Evolutionary conservation across 176 grass and related monocot species (phyloP), one percentile per base, ranked within the genome.

Genomic region (Cenchrus americanus): DNA sequence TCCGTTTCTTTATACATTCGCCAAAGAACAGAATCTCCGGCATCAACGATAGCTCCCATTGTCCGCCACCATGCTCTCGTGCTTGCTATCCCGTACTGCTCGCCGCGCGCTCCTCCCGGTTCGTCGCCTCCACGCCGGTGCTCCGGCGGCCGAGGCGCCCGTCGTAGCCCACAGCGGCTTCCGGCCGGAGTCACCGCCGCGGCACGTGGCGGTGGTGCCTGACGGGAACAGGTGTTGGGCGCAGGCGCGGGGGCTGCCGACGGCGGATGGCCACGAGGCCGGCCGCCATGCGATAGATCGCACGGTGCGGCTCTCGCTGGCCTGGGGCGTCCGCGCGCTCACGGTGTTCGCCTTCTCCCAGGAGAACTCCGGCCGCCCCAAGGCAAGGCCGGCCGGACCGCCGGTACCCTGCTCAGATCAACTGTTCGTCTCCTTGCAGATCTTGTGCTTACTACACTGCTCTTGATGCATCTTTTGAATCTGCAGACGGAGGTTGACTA

Each of bases 151-250:
- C 57, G 85, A 37, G 34, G 34, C 34, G 34, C 34, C 34, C 34
- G 34, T 37, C 34, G 34, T 37, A 37, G 34, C 87, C 72, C 69
- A 47, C 22, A 1, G 43, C 19, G 55, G 14, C 55, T 52, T 94
- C 49, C 83, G 63, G 53, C 59, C 53, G 59, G 86, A 91, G 78
- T 34, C 76, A 40, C 58, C 89, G 68, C 92, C 89, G 24, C 41
- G 59, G 17, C 86, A 94, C 69, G 92, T 94, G 76, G 92, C 92
- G 27, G 61, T 94, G 55, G 85, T 94, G 43, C 81, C 86, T 76
- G 92, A 94, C 83, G 92, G 92, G 68, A 91, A 91, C 80, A 69
- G 84, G 58, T 84, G 89, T 64, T 89, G 89, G 89, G 92, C 89
- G 55, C 76, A 78, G 18, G 76, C 76, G 13, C 63, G 89, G 26